Evolutionary conservation across 805 yeast species (phyloP), one percentile per base, ranked within the genome.

Genomic region (Hanseniaspora nectarophila): DNA sequence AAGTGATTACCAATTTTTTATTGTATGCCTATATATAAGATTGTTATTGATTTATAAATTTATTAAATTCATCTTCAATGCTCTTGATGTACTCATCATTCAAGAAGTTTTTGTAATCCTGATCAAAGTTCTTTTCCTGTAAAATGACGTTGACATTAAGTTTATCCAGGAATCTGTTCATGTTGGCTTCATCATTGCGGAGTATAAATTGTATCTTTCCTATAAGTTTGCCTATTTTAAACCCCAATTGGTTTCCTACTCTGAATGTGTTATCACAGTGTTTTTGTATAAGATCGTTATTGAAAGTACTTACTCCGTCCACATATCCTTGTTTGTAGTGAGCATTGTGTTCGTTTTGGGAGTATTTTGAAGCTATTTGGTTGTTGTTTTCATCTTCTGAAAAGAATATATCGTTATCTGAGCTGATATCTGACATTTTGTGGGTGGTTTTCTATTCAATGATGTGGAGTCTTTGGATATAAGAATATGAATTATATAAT

Each of bases 231-330:
- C 97, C 97, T 0, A 80, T 81, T 15, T 67, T 57, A 0, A 75
- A 67, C 0, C 95, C 97, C 1, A 88, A 55, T 2, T 60, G 61
- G 0, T 92, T 86, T 1, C 97, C 97, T 2, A 68, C 60, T 0
- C 85, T 86, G 58, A 79, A 89, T 0, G 90, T 90, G 2, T 69
- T 72, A 62, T 89, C 94, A 61, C 90, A 89, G 0, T 95, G 96
- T 12, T 68, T 61, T 61, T 89, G 97, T 23, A 87, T 67, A 38
- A 81, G 76, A 7, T 66, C 65, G 57, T 85, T 94, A 59, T 85
- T 81, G 4, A 86, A 77, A 15, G 63, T 66, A 1, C 85, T 71
- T 5, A 89, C 61, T 0, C 97, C 97, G 55, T 83, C 95, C 4
- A 86, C 65, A 58, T 85, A 89, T 0, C 97, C 97, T 56, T 82